phyloP scores from a whole-genome alignment of 352 stramenopile genomes.

The Phytophthora pinifolia region DNA sequence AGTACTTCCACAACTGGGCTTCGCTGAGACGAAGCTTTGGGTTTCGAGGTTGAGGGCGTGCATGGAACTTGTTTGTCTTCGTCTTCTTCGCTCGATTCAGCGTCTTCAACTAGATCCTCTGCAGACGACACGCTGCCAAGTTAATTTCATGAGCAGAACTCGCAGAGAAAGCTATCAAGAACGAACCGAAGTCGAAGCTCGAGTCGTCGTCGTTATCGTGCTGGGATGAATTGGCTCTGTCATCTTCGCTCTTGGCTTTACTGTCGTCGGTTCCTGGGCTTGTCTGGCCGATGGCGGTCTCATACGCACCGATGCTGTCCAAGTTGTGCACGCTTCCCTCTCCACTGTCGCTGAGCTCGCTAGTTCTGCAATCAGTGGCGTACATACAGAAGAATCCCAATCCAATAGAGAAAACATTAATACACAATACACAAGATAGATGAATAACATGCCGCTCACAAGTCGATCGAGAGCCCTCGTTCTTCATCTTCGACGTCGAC shows the following conservation, averaged over 20 bases:
- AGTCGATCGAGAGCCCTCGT: conserved; percentile 57
- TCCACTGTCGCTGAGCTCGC: conserved; percentile 18
- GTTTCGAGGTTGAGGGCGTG: neutral
- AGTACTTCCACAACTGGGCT: neutral
- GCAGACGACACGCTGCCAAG: neutral
- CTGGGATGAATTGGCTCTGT: conserved; percentile 1
- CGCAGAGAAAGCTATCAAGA: neutral
- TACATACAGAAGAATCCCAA: conserved; percentile 3
- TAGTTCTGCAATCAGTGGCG: conserved; percentile 31
- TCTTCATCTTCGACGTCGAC: conserved; percentile 18
- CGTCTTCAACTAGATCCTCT: conserved; percentile 46
- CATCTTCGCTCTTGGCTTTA: conserved; percentile 8
- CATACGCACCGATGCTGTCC: neutral
- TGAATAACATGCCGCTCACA: conserved; percentile 40
- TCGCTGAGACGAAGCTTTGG: conserved; percentile 1
- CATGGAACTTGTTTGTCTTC: neutral
- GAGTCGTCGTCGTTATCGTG: conserved; percentile 12
- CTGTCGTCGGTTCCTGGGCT: neutral
- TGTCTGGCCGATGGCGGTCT: neutral
- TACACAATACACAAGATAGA: conserved; percentile 19
- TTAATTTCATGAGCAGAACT: neutral
- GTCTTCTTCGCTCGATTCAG: conserved; percentile 23
- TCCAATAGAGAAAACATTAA: conserved; percentile 16
- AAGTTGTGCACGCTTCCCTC: conserved; percentile 3
- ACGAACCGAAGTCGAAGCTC: conserved; percentile 63